Evolutionary conservation across 352 stramenopile species (phyloP), one percentile per base, ranked within the genome.

Genomic region (Phytophthora syringae): DNA sequence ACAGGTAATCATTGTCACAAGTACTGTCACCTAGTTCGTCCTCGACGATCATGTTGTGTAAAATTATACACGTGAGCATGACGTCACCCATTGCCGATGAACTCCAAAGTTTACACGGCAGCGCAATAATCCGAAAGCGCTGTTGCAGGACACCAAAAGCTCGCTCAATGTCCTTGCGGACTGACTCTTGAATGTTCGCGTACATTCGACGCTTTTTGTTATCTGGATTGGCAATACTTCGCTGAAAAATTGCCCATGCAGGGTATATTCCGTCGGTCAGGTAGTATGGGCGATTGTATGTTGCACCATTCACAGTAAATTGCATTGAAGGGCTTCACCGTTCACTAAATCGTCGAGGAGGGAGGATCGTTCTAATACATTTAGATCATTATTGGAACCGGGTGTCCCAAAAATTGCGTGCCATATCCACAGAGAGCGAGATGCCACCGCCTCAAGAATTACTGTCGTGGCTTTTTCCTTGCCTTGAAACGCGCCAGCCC

Each of bases 21-120:
- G 32, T 7, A 16, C 32, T 39, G 10, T 39, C 32, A 39, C 32
- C 32, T 4, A 39, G 10, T 39, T 64, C 56, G 27, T 57, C 56
- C n/a, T 52, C 37, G 37, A 57, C 20, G 15, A 64, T 42, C 39
- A 57, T 57, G 21, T 52, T 64, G 28, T 64, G 25, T 2, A 64
- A 15, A 28, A 64, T 52, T 12, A 52, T 57, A n/a, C 57, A 58
- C 4, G 45, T 24, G 2, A 52, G 13, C 47, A 58, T 52, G 21
- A 39, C 32, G 32, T 39, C 32, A 39, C 32, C 5, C 32, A 39
- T 39, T 39, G 32, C 32, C 5, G 16, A 10, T 7, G 32, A 16
- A 11, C 32, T 39, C 32, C 32, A 39, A 4, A 39, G 32, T 16
- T 39, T 39, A 39, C 32, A 39, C 32, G 32, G 32, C 6, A 39